Percentiles rank a stretch among this genome's conserved stretches.
phyloP scores from a whole-genome alignment of 768 basidiomycete species.

The Infundibulicybe gibba region DNA sequence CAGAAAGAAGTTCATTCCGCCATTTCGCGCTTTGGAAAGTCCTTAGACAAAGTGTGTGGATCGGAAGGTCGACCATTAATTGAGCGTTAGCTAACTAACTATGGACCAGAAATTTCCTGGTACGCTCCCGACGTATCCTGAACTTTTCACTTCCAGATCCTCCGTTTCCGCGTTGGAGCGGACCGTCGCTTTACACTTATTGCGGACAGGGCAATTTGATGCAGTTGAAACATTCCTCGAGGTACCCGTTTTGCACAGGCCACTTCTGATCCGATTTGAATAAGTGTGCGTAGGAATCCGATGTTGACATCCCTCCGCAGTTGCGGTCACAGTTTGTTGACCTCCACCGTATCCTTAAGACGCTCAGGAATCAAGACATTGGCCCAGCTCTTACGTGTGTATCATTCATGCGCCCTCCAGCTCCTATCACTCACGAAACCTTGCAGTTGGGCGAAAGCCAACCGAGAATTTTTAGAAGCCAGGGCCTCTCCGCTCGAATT shows the following conservation, averaged over 20 bases:
- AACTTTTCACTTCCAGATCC: conserved; percentile 60
- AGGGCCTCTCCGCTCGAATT: conserved; percentile 86
- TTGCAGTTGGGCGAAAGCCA: conserved; percentile 74
- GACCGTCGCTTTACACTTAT: conserved; percentile 71
- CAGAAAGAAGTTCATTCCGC: conserved; percentile 87
- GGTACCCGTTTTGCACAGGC: conserved; percentile 31
- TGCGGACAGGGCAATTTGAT: conserved; percentile 79
- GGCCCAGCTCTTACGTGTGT: conserved; percentile 71
- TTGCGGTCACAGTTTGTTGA: conserved; percentile 58
- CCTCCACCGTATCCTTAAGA: conserved; percentile 68
- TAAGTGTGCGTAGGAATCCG: conserved; percentile 53
- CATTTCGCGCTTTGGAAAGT: conserved; percentile 76
- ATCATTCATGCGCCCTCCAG: not conserved
- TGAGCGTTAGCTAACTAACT: too few relatives aligned
- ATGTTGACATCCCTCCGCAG: conserved; percentile 48
- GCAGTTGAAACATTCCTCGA: conserved; percentile 72
- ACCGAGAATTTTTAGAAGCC: conserved; percentile 60
- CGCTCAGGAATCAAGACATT: conserved; percentile 64
- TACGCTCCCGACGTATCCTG: conserved; percentile 60
- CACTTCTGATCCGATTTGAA: too few relatives aligned
- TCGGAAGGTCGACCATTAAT: not conserved
- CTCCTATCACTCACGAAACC: conserved; percentile 2
- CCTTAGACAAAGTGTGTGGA: conserved; percentile 79
- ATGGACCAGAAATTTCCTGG: conserved; percentile 53
- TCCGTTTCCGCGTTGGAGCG: conserved; percentile 62